Base-by-base conservation (phyloP, 148 eudicot species). In the Selenicereus undatus region DNA sequence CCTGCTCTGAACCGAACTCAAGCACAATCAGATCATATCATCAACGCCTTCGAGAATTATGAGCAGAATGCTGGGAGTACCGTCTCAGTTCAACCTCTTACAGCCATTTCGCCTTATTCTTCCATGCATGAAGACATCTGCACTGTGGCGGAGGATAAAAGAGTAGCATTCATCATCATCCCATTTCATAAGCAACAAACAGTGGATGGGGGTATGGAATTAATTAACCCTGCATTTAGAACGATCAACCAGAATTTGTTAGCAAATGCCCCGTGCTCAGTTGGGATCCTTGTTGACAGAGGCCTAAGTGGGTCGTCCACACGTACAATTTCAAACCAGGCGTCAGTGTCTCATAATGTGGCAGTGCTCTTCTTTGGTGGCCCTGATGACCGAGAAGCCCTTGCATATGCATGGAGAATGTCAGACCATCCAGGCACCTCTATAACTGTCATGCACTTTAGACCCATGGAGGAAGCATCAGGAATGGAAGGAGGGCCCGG, bases 21-120 rank as follows among this genome's bases (percentile, higher is more conserved):
- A 56, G 94, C 98, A 3, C 95, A 96, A 62, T 93, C 97, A 1
- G 95, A 96, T 71, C 98, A 96, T 76, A 91, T 96, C 76, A 87
- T 92, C 70, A 88, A 92, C 16, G 92, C 93, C 16, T 92, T 92
- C 13, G 90, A 92, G 72, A 91, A 85, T 82, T 87, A 88, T 51
- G 90, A 87, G 84, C 90, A 91, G 45, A 90, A 89, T 22, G 85
- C 82, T 2, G 75, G 76, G 1, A 85, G 74, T 43, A 88, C 89
- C 43, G 89, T 91, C 58, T 82, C 91, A 0, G 83, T 92, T 30
- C 87, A 91, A 27, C 90, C 97, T n/a, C 84, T 91, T 42, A 92
- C 97, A 0, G 94, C 91, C 32, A 89, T 92, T 72, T 92, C 97
- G 3, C 94, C 91, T 5, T 91, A 91, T 82, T 82, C 91, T 4